Evolutionary conservation across 2,329 filamentous ascomycete genomes (phyloP).

Genomic region (Fusarium poae): DNA sequence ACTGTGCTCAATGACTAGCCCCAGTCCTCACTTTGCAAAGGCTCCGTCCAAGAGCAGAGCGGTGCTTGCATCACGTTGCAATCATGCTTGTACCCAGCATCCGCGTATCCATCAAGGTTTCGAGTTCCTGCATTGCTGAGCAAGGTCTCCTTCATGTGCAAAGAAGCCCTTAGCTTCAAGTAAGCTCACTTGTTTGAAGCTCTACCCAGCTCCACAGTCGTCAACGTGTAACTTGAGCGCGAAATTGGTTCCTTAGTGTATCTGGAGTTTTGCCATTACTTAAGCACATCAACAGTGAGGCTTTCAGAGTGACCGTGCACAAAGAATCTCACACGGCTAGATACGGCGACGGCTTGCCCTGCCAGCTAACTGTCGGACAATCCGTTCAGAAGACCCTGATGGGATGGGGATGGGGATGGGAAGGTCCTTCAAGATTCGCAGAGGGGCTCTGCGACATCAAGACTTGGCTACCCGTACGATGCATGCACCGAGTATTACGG

Average conservation of each 20-base stretch:
- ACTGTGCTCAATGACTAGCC: not conserved
- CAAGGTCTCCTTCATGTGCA: slow-evolving; percentile 7
- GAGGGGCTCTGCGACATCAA: slow-evolving; percentile 18
- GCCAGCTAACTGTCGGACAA: slow-evolving; percentile 1
- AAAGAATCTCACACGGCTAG: slow-evolving; percentile 37
- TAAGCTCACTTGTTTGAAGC: slow-evolving; percentile 5
- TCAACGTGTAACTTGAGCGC: slow-evolving; percentile 31
- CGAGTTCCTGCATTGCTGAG: slow-evolving; percentile 12
- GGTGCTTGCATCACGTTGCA: slow-evolving; percentile 25
- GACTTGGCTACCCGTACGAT: slow-evolving; percentile 21
- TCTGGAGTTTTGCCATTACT: slow-evolving; percentile 20
- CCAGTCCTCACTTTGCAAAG: not conserved
- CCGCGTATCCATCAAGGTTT: slow-evolving; percentile 24
- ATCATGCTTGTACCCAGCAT: slow-evolving; percentile 35
- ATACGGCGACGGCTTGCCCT: slow-evolving; percentile 34
- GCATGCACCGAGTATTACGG: slow-evolving; percentile 24
- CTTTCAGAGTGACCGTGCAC: slow-evolving; percentile 36
- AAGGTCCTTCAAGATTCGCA: slow-evolving; percentile 13
- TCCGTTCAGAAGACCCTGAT: slow-evolving; percentile 12
- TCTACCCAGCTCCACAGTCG: slow-evolving; percentile 34
- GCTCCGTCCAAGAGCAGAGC: not conserved
- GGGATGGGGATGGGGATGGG: not conserved
- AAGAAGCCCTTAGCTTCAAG: not conserved
- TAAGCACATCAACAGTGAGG: slow-evolving; percentile 29
- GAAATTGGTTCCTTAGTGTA: slow-evolving; percentile 36